phyloP scores from a whole-genome alignment of 176 grass and related monocot species.

The Cocos nucifera region DNA sequence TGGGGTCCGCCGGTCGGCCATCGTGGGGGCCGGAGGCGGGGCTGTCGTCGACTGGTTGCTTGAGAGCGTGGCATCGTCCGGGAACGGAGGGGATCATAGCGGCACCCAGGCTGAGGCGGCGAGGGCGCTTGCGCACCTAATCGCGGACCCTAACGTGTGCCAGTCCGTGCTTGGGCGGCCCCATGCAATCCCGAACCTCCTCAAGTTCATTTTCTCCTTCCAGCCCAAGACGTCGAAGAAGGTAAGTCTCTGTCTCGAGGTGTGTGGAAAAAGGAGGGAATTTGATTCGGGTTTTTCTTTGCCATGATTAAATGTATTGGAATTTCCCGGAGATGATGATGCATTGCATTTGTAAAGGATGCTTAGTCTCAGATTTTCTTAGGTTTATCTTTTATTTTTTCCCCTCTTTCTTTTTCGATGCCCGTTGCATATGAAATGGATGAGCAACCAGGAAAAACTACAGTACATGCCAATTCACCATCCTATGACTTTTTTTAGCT shows the following conservation, averaged over 20 bases:
- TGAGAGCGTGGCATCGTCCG: slow-evolving; percentile 42
- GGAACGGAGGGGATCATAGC: slow-evolving; percentile 31
- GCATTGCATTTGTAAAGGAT: too few relatives aligned
- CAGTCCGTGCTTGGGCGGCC: slow-evolving; percentile 54
- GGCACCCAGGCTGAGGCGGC: slow-evolving; percentile 74
- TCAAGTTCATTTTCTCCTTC: slow-evolving; percentile 90
- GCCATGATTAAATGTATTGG: too few relatives aligned
- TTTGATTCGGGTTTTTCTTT: too few relatives aligned
- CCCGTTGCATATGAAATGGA: too few relatives aligned
- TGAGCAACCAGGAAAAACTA: too few relatives aligned
- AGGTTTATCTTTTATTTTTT: too few relatives aligned
- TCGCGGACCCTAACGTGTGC: slow-evolving; percentile 56
- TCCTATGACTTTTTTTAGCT: too few relatives aligned
- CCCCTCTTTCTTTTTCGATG: too few relatives aligned
- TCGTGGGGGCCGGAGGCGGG: slow-evolving; percentile 63
- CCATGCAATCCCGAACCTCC: slow-evolving; percentile 56
- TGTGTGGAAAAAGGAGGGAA: too few relatives aligned
- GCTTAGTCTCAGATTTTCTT: too few relatives aligned
- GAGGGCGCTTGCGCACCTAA: slow-evolving; percentile 67
- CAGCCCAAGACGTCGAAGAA: slow-evolving; percentile 70
- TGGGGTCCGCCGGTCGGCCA: slow-evolving; percentile 48
- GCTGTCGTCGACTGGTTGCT: slow-evolving; percentile 85
- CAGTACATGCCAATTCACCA: too few relatives aligned
- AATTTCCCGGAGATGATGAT: too few relatives aligned
- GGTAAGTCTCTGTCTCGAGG: slow-evolving; percentile 23